These are phyloP conservation scores for Capsicum baccatum DNA, from an alignment of 257 asterid genomes.

Conservation along the genomic window DNA sequence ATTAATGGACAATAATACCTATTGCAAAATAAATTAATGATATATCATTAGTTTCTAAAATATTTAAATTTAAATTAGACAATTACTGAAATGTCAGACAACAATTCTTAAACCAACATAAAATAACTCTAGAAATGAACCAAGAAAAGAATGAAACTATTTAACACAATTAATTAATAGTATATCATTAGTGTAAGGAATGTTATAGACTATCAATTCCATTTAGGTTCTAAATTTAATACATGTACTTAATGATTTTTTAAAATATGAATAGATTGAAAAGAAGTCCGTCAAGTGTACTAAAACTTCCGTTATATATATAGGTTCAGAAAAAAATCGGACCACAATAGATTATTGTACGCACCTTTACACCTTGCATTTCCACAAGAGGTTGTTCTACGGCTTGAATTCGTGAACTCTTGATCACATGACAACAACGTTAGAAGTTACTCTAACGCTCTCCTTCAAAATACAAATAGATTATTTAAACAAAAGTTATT, in stretches of 20 bases:
- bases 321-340: too few species aligned
- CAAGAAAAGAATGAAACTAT: constrained; percentile 37
- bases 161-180: constrained; percentile 28
- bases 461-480: not conserved
- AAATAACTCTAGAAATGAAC: constrained; percentile 24
- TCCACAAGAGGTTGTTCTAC: too few species aligned
- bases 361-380: too few species aligned
- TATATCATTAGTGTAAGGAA: not conserved
- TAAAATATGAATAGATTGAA: not conserved
- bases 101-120: constrained; percentile 35
- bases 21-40: not conserved
- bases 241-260: not conserved
- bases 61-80: not conserved
- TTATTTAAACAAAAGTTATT: not conserved
- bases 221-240: not conserved
- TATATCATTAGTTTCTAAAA: not conserved
- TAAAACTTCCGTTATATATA: too few species aligned
- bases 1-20: not conserved
- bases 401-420: too few species aligned
- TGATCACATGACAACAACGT: too few species aligned
- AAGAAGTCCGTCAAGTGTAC: too few species aligned
- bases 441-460: too few species aligned
- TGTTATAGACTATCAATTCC: not conserved
- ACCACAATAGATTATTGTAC: too few species aligned
- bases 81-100: not conserved